Evolutionary conservation across 164 flowering plant genomes (phyloP), one percentile per base, ranked within the genome.

Genomic region (Vitis amurensis): DNA sequence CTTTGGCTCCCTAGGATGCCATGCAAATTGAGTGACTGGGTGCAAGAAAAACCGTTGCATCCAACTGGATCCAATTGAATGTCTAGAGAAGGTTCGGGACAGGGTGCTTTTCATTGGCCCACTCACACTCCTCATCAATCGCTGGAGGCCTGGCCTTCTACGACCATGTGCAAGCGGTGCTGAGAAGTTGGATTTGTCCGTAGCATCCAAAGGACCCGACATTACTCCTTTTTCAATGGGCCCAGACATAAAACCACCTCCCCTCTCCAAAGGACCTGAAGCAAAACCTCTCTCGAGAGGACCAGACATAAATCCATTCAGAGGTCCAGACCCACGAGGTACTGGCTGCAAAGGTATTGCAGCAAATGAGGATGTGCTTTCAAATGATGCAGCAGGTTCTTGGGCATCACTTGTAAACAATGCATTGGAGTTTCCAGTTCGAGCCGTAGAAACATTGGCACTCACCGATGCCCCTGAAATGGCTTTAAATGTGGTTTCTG

Each of bases 381-480:
- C 85, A 65, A 87, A 89, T 11, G 88, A 80, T 8, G 88, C 85
- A 61, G 89, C 87, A 29, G 84, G 87, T 75, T 87, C 92, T 64
- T 66, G 82, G 50, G 80, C 72, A 37, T 84, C 88, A 71, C 77
- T 78, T 2, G 78, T 65, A 71, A 77, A 77, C 53, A 79, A 58
- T 17, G 80, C 88, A 73, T 62, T 76, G 71, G 77, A 85, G 59
- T 81, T 78, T 57, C 75, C 84, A 49, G 90, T 80, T 55, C 88
- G 71, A 66, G 87, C 79, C 2, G 90, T 85, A 11, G 89, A 79
- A 23, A 71, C 82, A 75, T 89, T 89, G 75, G 93, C 93, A 79
- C 90, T 85, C 16, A 89, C 91, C 0, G 93, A 89, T 47, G 93
- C 93, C 8, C 93, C 93, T 0, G 93, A 89, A 49, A 89, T 89